Percentiles rank a stretch among this genome's conserved stretches.
Conservation (phyloP, 495 filamentous ascomycete genomes). For the Penicillium crystallinum region DNA sequence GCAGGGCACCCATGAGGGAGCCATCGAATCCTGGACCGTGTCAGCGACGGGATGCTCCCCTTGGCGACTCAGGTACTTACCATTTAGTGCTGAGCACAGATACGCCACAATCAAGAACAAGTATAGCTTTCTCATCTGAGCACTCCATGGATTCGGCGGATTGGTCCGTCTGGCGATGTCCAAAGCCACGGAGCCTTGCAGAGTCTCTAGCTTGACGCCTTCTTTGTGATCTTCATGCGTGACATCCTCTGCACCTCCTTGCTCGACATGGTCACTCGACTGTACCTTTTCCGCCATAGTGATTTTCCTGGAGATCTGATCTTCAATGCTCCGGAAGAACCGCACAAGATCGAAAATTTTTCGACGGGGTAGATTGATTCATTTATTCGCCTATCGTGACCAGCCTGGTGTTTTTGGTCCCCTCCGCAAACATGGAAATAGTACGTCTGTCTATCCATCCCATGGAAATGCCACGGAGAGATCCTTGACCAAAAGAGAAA, state of each 20-base stretch:
- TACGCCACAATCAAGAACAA: slow-evolving; percentile 6
- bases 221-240: slow-evolving; percentile 6
- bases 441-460: neutral
- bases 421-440: neutral
- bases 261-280: neutral
- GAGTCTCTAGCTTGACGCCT: slow-evolving; percentile 7
- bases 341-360: too few species aligned
- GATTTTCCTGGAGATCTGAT: neutral
- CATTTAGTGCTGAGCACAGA: slow-evolving; percentile 6
- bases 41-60: neutral
- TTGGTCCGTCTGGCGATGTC: slow-evolving; percentile 9
- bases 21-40: slow-evolving; percentile 5
- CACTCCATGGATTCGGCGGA: slow-evolving; percentile 13
- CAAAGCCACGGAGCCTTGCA: slow-evolving; percentile 13
- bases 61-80: neutral
- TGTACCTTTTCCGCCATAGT: slow-evolving; percentile 2
- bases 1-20: slow-evolving; percentile 13
- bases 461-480: neutral
- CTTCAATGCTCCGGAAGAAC: neutral
- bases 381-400: neutral
- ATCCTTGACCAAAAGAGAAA: slow-evolving; percentile 9
- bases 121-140: slow-evolving; percentile 9
- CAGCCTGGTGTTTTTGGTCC: neutral
- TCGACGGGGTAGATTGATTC: neutral
- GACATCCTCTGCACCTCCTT: neutral